Conservation (phyloP, 2,329 filamentous ascomycete genomes). For the Alternaria rosae region DNA sequence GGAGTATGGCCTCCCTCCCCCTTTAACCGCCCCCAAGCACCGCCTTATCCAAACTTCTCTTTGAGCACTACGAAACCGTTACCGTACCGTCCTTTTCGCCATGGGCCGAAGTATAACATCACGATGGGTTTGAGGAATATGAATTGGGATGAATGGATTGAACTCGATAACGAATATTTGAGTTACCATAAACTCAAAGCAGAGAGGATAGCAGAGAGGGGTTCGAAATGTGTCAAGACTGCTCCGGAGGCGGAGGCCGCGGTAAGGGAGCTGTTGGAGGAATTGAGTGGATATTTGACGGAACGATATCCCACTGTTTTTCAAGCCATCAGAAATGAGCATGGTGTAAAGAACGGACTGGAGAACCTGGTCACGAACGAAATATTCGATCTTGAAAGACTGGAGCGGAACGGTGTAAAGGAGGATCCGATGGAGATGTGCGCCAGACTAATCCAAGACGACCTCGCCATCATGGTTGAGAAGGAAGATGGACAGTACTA, state of each 20-base stretch:
- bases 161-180: constrained; percentile 81
- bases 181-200: constrained; percentile 77
- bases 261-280: constrained; percentile 78
- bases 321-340: constrained; percentile 58
- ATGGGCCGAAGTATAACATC: constrained; percentile 78
- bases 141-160: constrained; percentile 79
- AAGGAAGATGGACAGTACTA: constrained; percentile 79
- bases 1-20: constrained; percentile 40
- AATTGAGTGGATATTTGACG: constrained; percentile 74
- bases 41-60: constrained; percentile 73
- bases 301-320: constrained; percentile 78
- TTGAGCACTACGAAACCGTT: constrained; percentile 73
- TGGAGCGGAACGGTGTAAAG: constrained; percentile 60
- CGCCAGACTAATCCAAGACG: constrained; percentile 78
- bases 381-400: constrained; percentile 70
- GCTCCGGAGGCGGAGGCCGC: constrained; percentile 74
- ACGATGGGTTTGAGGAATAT: constrained; percentile 79
- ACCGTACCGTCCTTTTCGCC: constrained; percentile 79
- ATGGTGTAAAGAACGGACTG: constrained; percentile 53
- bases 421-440: constrained; percentile 82
- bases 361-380: constrained; percentile 76
- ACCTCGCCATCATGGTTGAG: constrained; percentile 85
- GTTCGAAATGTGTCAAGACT: constrained; percentile 71
- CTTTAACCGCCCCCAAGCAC: constrained; percentile 67
- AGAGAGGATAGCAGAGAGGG: constrained; percentile 70